Base-by-base conservation (phyloP, 805 yeast genomes). In the Candida nitratophila region DNA sequence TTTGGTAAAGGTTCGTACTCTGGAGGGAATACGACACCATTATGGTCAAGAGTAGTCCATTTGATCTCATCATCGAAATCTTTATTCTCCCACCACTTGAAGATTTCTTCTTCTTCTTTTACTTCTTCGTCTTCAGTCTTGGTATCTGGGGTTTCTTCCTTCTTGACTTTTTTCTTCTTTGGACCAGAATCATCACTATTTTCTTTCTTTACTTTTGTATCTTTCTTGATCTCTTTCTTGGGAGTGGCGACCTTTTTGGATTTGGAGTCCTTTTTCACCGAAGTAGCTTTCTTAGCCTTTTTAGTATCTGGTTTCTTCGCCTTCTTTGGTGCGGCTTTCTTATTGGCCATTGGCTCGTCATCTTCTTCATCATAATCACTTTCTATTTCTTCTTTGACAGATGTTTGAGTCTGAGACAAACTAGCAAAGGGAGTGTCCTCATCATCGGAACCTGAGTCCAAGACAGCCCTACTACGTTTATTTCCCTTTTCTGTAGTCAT, bases 21-120 rank as follows among this genome's bases (percentile, higher is more conserved):
- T 0, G 98, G 97, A 2, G 99, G 97, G 56, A 91, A 91, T 29
- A 90, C 66, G 12, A 91, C 96, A 55, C 99, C 99, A 51, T 76
- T 81, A 60, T 91, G 99, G 49, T 78, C 87, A 42, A 91, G 67
- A 1, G 89, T 76, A 21, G 79, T 82, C 99, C 99, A 91, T 58
- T 88, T 87, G 44, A 81, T 71, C 36, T 82, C 77, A 29, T 83
- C 91, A 56, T 86, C 85, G 29, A 79, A 64, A 50, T 83, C 84
- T 38, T 77, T 78, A 37, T 77, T 79, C 59, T 86, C 91, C 93
- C 96, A 88, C 95, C 95, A 64, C 45, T 80, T 82, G 58, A 77
- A 81, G n/a, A 65, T 69, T 2, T 73, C 86, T 3, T 74, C 81
- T n/a, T 74, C 80, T 16, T 74, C 81, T 17, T 70, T 77, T 6